Evolutionary conservation across 2,329 filamentous ascomycete species (phyloP).

Genomic region (Periconia macrospinosa): DNA sequence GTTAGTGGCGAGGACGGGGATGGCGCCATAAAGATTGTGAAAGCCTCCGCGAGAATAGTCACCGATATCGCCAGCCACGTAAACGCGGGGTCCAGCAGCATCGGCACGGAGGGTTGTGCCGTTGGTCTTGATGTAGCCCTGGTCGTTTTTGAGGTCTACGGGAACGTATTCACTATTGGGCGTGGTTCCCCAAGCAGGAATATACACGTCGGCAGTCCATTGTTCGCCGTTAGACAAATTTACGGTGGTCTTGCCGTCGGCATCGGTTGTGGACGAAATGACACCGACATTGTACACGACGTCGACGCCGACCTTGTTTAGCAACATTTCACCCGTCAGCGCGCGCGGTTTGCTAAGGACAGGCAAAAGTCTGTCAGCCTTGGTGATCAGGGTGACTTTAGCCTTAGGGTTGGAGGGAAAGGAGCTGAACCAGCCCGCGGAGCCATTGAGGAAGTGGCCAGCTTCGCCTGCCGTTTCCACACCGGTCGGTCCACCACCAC

Average conservation of each 20-base stretch:
- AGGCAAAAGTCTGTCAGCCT: constrained; percentile 45
- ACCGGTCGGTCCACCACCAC: constrained; percentile 53
- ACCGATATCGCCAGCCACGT: constrained; percentile 52
- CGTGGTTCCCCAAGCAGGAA: constrained; percentile 54
- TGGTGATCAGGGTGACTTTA: constrained; percentile 51
- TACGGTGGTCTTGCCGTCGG: constrained; percentile 46
- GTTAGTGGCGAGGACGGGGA: constrained; percentile 48
- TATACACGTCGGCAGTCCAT: constrained; percentile 55
- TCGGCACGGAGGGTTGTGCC: constrained; percentile 49
- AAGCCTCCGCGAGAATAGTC: constrained; percentile 46
- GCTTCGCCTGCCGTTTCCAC: constrained; percentile 55
- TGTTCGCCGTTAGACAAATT: constrained; percentile 47
- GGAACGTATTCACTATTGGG: constrained; percentile 59
- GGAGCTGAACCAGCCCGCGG: constrained; percentile 42
- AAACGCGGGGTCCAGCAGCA: constrained; percentile 49
- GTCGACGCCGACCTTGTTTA: constrained; percentile 51
- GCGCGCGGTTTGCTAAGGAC: constrained; percentile 42
- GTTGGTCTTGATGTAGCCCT: constrained; percentile 55
- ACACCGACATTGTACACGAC: constrained; percentile 47
- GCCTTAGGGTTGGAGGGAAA: constrained; percentile 32
- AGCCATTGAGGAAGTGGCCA: constrained; percentile 45
- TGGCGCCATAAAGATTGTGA: constrained; percentile 42
- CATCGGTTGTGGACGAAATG: constrained; percentile 15
- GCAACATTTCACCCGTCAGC: constrained; percentile 51
- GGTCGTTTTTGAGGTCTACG: constrained; percentile 46